Conservation (phyloP, 2,329 filamentous ascomycete genomes). For the Aspergillus bombycis region DNA sequence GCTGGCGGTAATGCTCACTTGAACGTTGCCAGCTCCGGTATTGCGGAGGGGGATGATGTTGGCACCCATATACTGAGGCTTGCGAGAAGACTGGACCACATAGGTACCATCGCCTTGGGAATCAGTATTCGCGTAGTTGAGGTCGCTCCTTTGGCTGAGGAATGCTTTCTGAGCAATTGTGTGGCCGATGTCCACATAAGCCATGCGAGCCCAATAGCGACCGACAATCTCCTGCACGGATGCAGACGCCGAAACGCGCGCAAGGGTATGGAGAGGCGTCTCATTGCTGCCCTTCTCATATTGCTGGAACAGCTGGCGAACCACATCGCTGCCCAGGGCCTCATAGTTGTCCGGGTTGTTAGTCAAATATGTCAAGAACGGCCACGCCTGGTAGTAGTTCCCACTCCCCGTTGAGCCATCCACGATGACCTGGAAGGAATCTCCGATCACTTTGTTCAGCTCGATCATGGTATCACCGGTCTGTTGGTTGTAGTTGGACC, state of each 20-base stretch:
- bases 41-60: slow-evolving; percentile 12
- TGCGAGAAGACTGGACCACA: slow-evolving; percentile 6
- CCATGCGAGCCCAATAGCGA: slow-evolving; percentile 18
- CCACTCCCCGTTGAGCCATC: slow-evolving; percentile 6
- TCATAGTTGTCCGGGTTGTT: slow-evolving; percentile 17
- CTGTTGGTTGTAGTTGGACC: slow-evolving; percentile 4
- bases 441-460: slow-evolving; percentile 15
- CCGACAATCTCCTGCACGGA: slow-evolving; percentile 9
- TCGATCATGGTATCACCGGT: slow-evolving; percentile 8
- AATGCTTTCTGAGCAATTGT: slow-evolving; percentile 9
- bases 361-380: slow-evolving; percentile 15
- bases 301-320: slow-evolving; percentile 8
- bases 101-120: background rate
- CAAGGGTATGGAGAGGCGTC: slow-evolving; percentile 16
- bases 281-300: slow-evolving; percentile 16
- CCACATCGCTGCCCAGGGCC: slow-evolving; percentile 6
- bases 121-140: slow-evolving; percentile 13
- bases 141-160: slow-evolving; percentile 1
- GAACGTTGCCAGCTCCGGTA: background rate
- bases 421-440: slow-evolving; percentile 16
- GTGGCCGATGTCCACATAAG: slow-evolving; percentile 15
- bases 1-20: slow-evolving; percentile 3
- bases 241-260: background rate
- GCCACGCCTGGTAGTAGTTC: slow-evolving; percentile 18
- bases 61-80: slow-evolving; percentile 16